Evolutionary conservation across 2,329 filamentous ascomycete species (phyloP).

Genomic region (Pyrenophora seminiperda): DNA sequence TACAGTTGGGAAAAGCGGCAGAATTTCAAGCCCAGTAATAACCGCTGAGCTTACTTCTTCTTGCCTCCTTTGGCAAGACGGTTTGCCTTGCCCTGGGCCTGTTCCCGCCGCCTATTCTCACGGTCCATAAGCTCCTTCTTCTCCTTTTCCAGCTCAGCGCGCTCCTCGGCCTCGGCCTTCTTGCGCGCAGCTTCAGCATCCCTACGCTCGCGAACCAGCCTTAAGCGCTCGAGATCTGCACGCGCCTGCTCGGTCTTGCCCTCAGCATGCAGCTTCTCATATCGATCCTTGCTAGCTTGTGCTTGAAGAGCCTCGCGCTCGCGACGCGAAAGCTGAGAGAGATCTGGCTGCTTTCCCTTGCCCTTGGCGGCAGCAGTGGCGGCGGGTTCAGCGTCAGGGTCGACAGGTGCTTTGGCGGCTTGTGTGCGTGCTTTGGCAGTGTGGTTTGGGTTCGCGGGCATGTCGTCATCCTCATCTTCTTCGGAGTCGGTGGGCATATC

Average conservation of each 20-base stretch:
- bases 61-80: constrained; percentile 46
- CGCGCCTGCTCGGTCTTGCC: constrained; percentile 97
- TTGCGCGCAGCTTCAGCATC: constrained; percentile 82
- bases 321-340: constrained; percentile 66
- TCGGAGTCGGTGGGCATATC: constrained; percentile 79
- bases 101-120: constrained; percentile 55
- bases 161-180: constrained; percentile 66
- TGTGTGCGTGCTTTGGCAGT: constrained; percentile 70
- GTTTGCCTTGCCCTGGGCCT: constrained; percentile 53
- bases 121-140: constrained; percentile 56
- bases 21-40: background rate
- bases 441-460: constrained; percentile 93
- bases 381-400: constrained; percentile 55
- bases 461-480: constrained; percentile 65
- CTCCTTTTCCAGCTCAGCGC: constrained; percentile 61
- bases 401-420: constrained; percentile 59
- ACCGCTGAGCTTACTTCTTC: constrained; percentile 41
- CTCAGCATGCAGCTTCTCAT: constrained; percentile 87
- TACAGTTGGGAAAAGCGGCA: background rate
- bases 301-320: constrained; percentile 84
- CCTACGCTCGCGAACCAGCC: constrained; percentile 81
- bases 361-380: constrained; percentile 58
- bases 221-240: constrained; percentile 82
- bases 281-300: constrained; percentile 84
- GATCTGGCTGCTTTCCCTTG: constrained; percentile 59